A percentile compares a stretch with the other conserved stretches of the same genome.
Evolutionary conservation across 1,284 basidiomycete species (phyloP).

Genomic region (Retiboletus fuscus): DNA sequence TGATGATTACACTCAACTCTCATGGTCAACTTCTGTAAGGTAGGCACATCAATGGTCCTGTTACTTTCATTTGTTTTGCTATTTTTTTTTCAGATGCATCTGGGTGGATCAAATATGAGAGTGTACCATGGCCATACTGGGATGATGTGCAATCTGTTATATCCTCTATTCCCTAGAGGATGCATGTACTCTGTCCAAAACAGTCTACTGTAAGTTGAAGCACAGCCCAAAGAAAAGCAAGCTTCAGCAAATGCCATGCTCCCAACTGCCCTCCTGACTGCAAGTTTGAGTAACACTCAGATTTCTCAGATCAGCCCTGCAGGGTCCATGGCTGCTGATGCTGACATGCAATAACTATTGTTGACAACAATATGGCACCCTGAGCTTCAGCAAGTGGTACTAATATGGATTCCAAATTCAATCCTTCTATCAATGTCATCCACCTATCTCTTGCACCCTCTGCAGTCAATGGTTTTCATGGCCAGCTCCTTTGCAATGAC

Average conservation of each 20-base stretch:
- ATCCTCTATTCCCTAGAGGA: not conserved
- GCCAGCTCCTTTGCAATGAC: not conserved
- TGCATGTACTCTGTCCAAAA: not conserved
- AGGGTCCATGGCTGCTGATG: too few relatives aligned
- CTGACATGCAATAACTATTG: too few relatives aligned
- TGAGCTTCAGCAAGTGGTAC: too few relatives aligned
- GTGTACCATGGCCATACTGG: not conserved
- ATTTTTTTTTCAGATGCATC: not conserved
- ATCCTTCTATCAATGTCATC: not conserved
- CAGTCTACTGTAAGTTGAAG: too few relatives aligned
- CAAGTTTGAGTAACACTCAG: too few relatives aligned
- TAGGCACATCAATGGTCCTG: too few relatives aligned
- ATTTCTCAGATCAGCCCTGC: too few relatives aligned
- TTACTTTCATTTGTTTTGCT: too few relatives aligned
- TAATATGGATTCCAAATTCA: not conserved
- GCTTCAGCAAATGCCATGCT: too few relatives aligned
- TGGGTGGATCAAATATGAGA: not conserved
- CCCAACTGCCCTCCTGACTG: too few relatives aligned
- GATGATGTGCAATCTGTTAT: not conserved
- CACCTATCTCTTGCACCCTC: not conserved
- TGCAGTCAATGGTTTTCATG: not conserved
- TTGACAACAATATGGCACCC: too few relatives aligned
- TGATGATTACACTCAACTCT: not conserved
- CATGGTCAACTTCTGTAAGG: not conserved
- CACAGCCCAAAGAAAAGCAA: too few relatives aligned